phyloP scores from a whole-genome alignment of 148 eudicot species.

The Euryodendron excelsum region DNA sequence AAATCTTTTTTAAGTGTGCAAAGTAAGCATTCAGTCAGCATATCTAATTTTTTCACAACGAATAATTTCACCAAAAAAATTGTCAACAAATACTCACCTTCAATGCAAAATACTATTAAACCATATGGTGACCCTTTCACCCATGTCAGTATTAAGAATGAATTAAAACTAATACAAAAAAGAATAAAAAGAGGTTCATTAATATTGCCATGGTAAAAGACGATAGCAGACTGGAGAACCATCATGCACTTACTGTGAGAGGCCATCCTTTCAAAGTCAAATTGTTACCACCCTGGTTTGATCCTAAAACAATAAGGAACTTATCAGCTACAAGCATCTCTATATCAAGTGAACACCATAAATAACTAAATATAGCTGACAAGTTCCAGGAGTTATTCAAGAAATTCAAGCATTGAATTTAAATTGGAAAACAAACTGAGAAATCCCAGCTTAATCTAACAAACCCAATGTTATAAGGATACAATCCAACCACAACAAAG shows the following conservation, averaged over 20 bases:
- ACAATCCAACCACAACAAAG: neutral
- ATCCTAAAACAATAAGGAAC: slow-evolving; percentile 39
- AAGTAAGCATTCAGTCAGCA: neutral
- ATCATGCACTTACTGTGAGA: slow-evolving; percentile 53
- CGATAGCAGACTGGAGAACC: neutral
- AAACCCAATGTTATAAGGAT: neutral
- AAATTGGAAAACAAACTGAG: neutral
- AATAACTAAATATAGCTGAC: neutral
- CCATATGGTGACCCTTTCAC: neutral
- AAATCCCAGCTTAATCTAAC: neutral
- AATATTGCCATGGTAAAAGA: neutral
- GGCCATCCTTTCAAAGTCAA: slow-evolving; percentile 85
- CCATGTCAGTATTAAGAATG: neutral
- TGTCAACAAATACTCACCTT: neutral
- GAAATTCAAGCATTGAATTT: neutral
- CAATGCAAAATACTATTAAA: neutral
- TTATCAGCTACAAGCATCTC: slow-evolving; percentile 23
- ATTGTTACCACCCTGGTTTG: slow-evolving; percentile 63
- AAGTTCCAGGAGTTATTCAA: neutral
- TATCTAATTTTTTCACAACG: neutral
- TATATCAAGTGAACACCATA: neutral
- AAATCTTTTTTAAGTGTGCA: neutral
- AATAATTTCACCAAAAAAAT: neutral
- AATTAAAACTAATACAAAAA: too few species aligned
- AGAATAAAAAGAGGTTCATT: too few species aligned